phyloP scores from a whole-genome alignment of 2,329 filamentous ascomycete genomes.

The Rhynchosporium secalis region DNA sequence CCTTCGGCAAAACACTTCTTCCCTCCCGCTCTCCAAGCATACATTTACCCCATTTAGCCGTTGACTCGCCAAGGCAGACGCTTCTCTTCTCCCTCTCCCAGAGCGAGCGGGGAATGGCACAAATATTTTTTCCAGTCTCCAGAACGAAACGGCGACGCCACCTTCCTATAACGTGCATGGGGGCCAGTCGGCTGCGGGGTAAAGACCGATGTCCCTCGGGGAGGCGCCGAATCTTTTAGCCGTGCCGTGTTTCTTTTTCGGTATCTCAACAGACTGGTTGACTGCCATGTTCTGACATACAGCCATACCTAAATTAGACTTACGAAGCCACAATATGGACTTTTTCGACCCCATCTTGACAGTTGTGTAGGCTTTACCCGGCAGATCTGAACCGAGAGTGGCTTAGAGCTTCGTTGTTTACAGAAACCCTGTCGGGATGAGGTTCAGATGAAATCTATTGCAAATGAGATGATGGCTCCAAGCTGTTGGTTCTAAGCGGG shows the following conservation, averaged over 20 bases:
- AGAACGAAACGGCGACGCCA: not conserved
- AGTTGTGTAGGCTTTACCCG: conserved; percentile 4
- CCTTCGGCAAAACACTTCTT: conserved; percentile 12
- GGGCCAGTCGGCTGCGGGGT: conserved; percentile 1
- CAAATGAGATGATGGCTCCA: not conserved
- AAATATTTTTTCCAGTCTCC: not conserved
- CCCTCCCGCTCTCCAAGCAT: not conserved
- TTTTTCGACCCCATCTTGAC: not conserved
- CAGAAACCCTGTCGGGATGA: not conserved
- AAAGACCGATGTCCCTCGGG: not conserved
- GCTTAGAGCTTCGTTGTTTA: not conserved
- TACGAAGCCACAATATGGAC: conserved; percentile 28
- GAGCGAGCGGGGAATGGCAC: conserved; percentile 1
- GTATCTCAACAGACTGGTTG: not conserved
- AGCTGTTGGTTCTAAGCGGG: conserved; percentile 11
- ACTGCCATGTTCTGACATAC: not conserved
- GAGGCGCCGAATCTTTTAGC: not conserved
- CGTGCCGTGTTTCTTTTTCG: not conserved
- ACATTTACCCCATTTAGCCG: conserved; percentile 5
- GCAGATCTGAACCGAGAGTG: conserved; percentile 2
- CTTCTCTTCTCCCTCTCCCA: conserved; percentile 2
- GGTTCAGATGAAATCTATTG: not conserved
- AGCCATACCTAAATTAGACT: conserved; percentile 16
- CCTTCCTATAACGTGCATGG: not conserved
- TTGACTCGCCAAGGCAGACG: not conserved